Base-by-base conservation (phyloP, 106 monocot species). In the Platanthera zijinensis region DNA sequence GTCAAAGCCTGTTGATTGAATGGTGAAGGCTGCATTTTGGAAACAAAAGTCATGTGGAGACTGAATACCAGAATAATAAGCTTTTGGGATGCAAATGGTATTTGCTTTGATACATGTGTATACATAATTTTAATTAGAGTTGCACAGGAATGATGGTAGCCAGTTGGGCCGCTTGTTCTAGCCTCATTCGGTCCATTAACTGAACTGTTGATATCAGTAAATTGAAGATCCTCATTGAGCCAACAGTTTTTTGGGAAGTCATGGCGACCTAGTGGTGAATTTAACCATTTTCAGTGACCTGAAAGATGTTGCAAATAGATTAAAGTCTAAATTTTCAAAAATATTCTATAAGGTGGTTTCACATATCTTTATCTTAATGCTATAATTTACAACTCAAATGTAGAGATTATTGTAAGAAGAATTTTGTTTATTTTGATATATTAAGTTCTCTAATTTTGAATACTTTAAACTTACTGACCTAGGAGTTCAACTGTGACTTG, bases 271-370 rank as follows among this genome's bases (percentile, higher is more conserved):
- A 5, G 66, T 25, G 11, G 9, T 32, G 30, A 66, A 66, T 66
- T 12, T 30, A 66, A 10, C 11, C 30, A 19, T 32, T 66, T 4
- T 66, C 66, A 66, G 32, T 30, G 10, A 10, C 32, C 66, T 66
- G 66, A 66, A 66, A 66, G 32, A 32, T 66, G 66, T 30, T 11
- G 66, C 32, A 32, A 63, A 66, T 66, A 66, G 22, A 66, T 66
- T 66, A 2, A 66, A 66, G 18, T 66, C 30, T 10, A 32, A 25
- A 66, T 28, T 66, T 66, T 3, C 11, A 32, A 28, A 30, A 28
- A 30, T 66, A 19, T 66, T 25, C 3, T 66, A 7, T 66, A 10
- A 32, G 12, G 66, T 10, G 63, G 63, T 25, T 63, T 63, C 63
- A 19, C 25, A 7, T 63, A 22, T 63, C 63, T 25, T 28, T 22